A percentile compares a stretch with the other conserved stretches of the same genome.
phyloP scores from a whole-genome alignment of 116 monocot genomes.

The Posidonia oceanica region DNA sequence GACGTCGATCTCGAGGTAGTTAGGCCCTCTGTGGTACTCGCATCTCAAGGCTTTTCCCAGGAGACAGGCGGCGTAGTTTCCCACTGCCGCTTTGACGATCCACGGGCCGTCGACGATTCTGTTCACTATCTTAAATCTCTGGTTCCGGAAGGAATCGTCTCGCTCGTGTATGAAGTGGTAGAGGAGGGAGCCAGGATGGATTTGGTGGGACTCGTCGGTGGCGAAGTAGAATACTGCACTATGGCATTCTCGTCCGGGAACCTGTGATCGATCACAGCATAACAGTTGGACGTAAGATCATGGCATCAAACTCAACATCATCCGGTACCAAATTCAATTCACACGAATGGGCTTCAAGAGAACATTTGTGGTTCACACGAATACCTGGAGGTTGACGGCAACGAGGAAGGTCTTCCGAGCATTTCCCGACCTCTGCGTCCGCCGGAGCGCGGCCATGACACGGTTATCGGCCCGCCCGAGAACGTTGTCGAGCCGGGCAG shows the following conservation, averaged over 20 bases:
- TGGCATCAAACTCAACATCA: too few species aligned
- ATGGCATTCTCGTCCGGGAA: conserved; percentile 80
- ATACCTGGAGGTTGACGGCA: conserved; percentile 56
- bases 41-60: conserved; percentile 77
- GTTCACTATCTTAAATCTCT: conserved; percentile 84
- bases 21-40: conserved; percentile 58
- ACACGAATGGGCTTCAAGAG: too few species aligned
- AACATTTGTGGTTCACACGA: too few species aligned
- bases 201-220: conserved; percentile 32
- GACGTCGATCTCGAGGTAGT: conserved; percentile 90
- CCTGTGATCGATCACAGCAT: not conserved
- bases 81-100: conserved; percentile 81
- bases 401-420: conserved; percentile 47
- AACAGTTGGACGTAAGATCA: too few species aligned
- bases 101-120: conserved; percentile 92
- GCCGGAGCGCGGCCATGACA: conserved; percentile 33
- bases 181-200: conserved; percentile 55
- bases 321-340: too few species aligned
- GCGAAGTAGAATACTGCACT: conserved; percentile 93
- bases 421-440: not conserved
- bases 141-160: conserved; percentile 73
- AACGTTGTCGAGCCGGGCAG: conserved; percentile 64
- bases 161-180: conserved; percentile 60
- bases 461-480: conserved; percentile 68
- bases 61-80: conserved; percentile 77